A percentile compares a stretch with the other conserved stretches of the same genome.
phyloP scores from a whole-genome alignment of 345 rosid genomes.

The Dimocarpus longan region DNA sequence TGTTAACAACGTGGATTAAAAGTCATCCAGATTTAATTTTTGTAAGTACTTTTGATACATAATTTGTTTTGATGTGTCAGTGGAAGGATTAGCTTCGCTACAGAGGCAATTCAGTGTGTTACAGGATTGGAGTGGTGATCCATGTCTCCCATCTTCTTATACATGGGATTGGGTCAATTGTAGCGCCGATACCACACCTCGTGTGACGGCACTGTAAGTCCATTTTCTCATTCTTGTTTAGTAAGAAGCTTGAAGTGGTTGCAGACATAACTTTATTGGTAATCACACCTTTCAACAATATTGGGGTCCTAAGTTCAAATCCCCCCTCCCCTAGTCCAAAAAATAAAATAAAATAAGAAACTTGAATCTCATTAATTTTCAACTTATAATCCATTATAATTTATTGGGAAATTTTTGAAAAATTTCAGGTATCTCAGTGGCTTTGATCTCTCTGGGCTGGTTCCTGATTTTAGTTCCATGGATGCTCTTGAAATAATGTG shows the following conservation, averaged over 20 bases:
- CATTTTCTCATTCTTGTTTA: neutral
- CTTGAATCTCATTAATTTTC: too few relatives aligned
- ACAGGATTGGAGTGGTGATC: slow-evolving; percentile 49
- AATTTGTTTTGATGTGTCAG: slow-evolving; percentile 13
- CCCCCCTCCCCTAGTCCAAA: too few relatives aligned
- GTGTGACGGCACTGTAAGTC: slow-evolving; percentile 48
- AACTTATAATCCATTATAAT: too few relatives aligned
- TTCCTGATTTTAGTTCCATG: slow-evolving; percentile 56
- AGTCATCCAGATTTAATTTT: too few relatives aligned
- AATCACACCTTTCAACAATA: too few relatives aligned
- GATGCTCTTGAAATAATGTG: slow-evolving; percentile 45
- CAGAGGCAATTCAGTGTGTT: slow-evolving; percentile 20
- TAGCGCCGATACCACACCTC: slow-evolving; percentile 29
- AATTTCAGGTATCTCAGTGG: slow-evolving; percentile 38
- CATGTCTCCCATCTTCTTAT: slow-evolving; percentile 48
- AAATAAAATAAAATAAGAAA: too few relatives aligned
- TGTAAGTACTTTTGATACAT: too few relatives aligned
- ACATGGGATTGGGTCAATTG: slow-evolving; percentile 57
- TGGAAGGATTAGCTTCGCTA: slow-evolving; percentile 34
- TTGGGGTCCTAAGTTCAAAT: too few relatives aligned
- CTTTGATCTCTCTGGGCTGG: slow-evolving; percentile 36
- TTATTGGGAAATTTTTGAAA: neutral
- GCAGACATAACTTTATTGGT: too few relatives aligned
- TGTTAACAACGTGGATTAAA: too few relatives aligned
- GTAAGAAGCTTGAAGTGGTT: neutral